These are phyloP conservation scores for Apophysomyces variabilis DNA, from an alignment of 371 early-diverging fungal genomes.

Conservation along the genomic window DNA sequence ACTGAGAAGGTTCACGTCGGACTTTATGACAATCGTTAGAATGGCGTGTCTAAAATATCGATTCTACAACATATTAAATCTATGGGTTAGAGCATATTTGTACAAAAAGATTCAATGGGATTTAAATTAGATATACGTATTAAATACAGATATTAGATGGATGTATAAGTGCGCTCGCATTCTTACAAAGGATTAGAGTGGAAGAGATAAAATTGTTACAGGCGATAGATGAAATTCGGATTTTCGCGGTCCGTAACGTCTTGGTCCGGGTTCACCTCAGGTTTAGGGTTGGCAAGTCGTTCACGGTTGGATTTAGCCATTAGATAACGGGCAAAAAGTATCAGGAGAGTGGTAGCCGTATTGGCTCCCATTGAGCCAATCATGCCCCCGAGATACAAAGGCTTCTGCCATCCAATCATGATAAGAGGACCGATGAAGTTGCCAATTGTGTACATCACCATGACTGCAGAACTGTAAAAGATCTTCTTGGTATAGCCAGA, in stretches of 20 bases:
- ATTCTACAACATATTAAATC: too few relatives aligned
- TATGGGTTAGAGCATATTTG: too few relatives aligned
- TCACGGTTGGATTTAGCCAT: slow-evolving; percentile 25
- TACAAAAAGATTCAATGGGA: too few relatives aligned
- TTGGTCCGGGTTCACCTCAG: slow-evolving; percentile 4
- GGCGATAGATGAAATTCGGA: slow-evolving; percentile 28
- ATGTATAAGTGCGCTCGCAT: too few relatives aligned
- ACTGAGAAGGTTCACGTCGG: too few relatives aligned
- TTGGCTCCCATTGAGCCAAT: slow-evolving; percentile 30
- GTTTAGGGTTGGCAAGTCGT: background rate
- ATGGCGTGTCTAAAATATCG: too few relatives aligned
- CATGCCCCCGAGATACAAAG: slow-evolving; percentile 44
- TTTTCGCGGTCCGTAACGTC: slow-evolving; percentile 28
- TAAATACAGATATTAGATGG: too few relatives aligned
- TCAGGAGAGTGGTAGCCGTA: slow-evolving; percentile 12
- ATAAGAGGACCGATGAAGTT: slow-evolving; percentile 31
- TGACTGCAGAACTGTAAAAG: slow-evolving; percentile 27
- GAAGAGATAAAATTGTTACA: slow-evolving; percentile 11
- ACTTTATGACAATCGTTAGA: too few relatives aligned
- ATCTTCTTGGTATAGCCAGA: slow-evolving; percentile 42
- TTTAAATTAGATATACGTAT: too few relatives aligned
- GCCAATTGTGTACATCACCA: slow-evolving; percentile 36
- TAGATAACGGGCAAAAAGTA: slow-evolving; percentile 21
- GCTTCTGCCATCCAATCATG: slow-evolving; percentile 30
- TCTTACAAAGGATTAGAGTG: slow-evolving; percentile 1